phyloP scores from a whole-genome alignment of 257 asterid species.

The Plantago ovata region DNA sequence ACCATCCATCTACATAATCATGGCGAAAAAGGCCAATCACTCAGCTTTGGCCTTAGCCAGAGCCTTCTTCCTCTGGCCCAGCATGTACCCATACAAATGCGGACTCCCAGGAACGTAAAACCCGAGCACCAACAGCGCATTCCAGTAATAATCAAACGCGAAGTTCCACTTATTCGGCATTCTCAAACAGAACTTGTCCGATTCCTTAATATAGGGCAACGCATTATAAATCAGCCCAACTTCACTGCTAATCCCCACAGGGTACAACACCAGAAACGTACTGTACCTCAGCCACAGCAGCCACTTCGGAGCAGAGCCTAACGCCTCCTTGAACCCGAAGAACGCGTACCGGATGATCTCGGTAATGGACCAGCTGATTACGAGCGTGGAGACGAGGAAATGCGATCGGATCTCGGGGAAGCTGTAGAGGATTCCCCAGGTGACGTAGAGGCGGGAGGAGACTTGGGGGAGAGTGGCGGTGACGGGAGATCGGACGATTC shows the following conservation, averaged over 20 bases:
- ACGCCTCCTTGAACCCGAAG: conserved; percentile 79
- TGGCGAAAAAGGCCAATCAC: conserved; percentile 20
- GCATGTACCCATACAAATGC: conserved; percentile 77
- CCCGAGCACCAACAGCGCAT: conserved; percentile 50
- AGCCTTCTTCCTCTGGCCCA: conserved; percentile 84
- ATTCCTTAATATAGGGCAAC: conserved; percentile 64
- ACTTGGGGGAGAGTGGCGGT: conserved; percentile 89
- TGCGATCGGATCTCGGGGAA: conserved; percentile 80
- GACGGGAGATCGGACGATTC: conserved; percentile 88
- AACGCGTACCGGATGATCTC: conserved; percentile 82
- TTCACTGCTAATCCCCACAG: conserved; percentile 81
- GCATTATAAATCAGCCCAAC: conserved; percentile 74
- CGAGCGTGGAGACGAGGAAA: conserved; percentile 57
- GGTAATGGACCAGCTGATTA: conserved; percentile 87
- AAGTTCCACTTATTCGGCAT: conserved; percentile 88
- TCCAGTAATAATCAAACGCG: conserved; percentile 71
- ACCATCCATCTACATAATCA: no score
- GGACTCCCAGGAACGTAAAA: conserved; percentile 84
- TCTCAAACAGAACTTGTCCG: conserved; percentile 54
- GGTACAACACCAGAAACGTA: conserved; percentile 77
- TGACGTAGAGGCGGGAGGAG: conserved; percentile 69
- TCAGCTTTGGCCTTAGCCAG: conserved; percentile 65
- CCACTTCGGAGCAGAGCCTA: conserved; percentile 81
- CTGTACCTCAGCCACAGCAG: conserved; percentile 95
- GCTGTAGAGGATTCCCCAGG: conserved; percentile 87